Evolutionary conservation across 345 rosid genomes (phyloP), one percentile per base, ranked within the genome.

Genomic region (Gossypium sturtianum): DNA sequence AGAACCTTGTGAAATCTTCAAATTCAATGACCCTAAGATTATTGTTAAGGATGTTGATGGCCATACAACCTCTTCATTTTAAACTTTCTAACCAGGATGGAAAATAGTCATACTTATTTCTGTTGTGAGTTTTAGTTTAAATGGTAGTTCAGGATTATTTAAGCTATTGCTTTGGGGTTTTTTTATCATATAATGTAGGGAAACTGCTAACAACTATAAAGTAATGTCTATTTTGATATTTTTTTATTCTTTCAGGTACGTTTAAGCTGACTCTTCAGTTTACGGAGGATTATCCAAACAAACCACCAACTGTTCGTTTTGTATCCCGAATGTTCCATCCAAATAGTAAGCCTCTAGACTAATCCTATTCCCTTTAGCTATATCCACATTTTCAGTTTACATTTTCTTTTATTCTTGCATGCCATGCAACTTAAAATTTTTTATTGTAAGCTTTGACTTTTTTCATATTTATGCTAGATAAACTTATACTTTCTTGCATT

Each of bases 321-420:
- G 96, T 90, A 63, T 90, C 93, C 48, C 85, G 91, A 76, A 89
- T 90, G 96, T 90, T 90, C 82, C 96, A 90, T 79, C 96, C 96
- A 49, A 90, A 90, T 53, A 89, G 93, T 90, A 85, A 86, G 93
- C 82, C 27, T 77, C 12, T 59, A 68, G 56, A 47, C 61, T 15
- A 56, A 56, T 22, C 53, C 78, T 34, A 15, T 66, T 60, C 64
- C 57, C 57, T 56, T 41, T 20, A 44, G 6, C 34, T 57, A 60
- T 12, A 57, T 23, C 44, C 58, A 49, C 44, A 9, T 72, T 57
- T 71, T 38, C 49, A 56, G 29, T 43, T 71, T 45, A 12, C 45
- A 61, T 62, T 76, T 52, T 56, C 7, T 4, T 70, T 41, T 9
- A 44, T 48, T 25, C 19, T 68, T 25, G 72, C 57, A 68, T 68